Base-by-base conservation (phyloP, 768 basidiomycete genomes). In the Mycena filopes region DNA sequence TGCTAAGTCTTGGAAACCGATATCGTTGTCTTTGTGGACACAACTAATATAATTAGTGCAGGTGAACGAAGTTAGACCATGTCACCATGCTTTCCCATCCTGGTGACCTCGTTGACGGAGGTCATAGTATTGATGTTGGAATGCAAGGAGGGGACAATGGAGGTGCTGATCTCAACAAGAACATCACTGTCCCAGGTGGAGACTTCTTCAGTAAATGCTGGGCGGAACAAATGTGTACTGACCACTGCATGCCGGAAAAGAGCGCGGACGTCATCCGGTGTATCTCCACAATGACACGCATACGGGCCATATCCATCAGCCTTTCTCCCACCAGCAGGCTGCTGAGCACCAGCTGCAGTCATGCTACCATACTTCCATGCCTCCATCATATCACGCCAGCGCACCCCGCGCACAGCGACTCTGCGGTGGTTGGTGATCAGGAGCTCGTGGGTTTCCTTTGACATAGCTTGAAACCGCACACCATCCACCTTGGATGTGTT, bases 201-300 rank as follows among this genome's bases (percentile, higher is more conserved):
- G n/a, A n/a, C n/a, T n/a, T n/a, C n/a, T n/a, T n/a, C n/a, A n/a
- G n/a, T n/a, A n/a, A n/a, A n/a, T n/a, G n/a, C n/a, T n/a, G n/a
- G n/a, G n/a, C n/a, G n/a, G n/a, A n/a, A n/a, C n/a, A n/a, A n/a
- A n/a, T n/a, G n/a, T n/a, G n/a, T n/a, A n/a, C n/a, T n/a, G n/a
- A 50, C 57, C 47, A 49, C 47, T 16, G 57, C 57, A 2, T 49
- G 57, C 9, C 57, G 36, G 26, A 49, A 50, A 1, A 60, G 18
- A 10, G 59, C 59, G 16, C 42, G 29, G 16, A 60, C 53, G 43
- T 51, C 59, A 28, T 51, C 59, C 3, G 50, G 49, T 1, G 50
- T 60, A 26, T 60, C 40, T 1, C 59, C 49, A 1, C 4, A 15
- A 25, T 60, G 59, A 26, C 50, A 36, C 1, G 49, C 49, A 18